Conservation (phyloP, 2,329 filamentous ascomycete species). For the Venturia effusa region DNA sequence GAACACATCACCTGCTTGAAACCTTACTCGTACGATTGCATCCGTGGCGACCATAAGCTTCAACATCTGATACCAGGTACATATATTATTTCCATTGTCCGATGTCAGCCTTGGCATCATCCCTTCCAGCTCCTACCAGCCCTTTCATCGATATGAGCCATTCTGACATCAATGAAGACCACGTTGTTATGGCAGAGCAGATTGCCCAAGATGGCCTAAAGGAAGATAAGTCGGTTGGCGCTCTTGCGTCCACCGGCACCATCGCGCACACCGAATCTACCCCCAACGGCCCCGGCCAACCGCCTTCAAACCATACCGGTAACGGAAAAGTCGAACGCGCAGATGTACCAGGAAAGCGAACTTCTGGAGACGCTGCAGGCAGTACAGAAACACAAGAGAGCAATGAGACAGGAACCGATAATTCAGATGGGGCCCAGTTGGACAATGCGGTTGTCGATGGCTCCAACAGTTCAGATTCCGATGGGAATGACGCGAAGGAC, state of each 20-base stretch:
- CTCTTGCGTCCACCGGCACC: constrained; percentile 22
- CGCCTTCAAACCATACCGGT: background rate
- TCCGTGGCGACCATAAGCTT: constrained; percentile 8
- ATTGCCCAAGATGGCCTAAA: constrained; percentile 61
- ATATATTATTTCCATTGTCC: background rate
- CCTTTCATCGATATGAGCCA: background rate
- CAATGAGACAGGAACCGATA: constrained; percentile 36
- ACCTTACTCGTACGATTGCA: background rate
- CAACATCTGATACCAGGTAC: constrained; percentile 7
- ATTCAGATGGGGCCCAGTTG: constrained; percentile 33
- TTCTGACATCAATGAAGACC: constrained; percentile 31
- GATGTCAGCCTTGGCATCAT: background rate
- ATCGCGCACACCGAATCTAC: constrained; percentile 7
- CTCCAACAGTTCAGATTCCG: constrained; percentile 66
- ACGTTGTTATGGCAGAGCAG: constrained; percentile 64
- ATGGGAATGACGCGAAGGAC: constrained; percentile 50
- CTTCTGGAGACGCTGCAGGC: background rate
- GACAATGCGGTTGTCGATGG: constrained; percentile 56
- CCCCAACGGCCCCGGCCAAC: background rate
- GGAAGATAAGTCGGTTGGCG: constrained; percentile 57
- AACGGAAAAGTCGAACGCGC: background rate
- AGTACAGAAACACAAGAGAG: background rate
- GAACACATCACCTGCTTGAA: background rate
- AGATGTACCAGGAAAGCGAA: background rate
- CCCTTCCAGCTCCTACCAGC: constrained; percentile 17